phyloP scores from a whole-genome alignment of 2,329 filamentous ascomycete genomes.

The Tolypocladium paradoxum region DNA sequence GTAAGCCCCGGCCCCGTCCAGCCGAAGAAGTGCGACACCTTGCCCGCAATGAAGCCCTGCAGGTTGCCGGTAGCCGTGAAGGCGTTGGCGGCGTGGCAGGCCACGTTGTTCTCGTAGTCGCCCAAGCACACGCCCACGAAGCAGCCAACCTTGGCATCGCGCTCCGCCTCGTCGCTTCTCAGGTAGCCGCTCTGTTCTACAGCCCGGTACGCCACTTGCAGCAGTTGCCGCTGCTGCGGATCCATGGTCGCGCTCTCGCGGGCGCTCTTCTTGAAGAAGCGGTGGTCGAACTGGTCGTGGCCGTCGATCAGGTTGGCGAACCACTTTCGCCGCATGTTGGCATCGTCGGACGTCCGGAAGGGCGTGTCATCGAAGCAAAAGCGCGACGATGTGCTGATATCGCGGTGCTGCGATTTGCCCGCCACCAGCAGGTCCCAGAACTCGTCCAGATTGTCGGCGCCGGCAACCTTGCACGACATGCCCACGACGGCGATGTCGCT shows the following conservation, averaged over 20 bases:
- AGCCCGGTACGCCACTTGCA: slow-evolving; percentile 30
- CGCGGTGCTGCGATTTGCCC: slow-evolving; percentile 6
- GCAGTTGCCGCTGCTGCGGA: slow-evolving; percentile 25
- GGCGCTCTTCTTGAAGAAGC: slow-evolving; percentile 27
- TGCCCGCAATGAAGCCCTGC: slow-evolving; percentile 20
- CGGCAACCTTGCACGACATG: slow-evolving; percentile 26
- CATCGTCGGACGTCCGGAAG: neutral
- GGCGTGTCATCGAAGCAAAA: neutral
- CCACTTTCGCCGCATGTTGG: slow-evolving; percentile 2
- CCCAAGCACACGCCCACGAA: slow-evolving; percentile 23
- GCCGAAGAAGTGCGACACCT: slow-evolving; percentile 25
- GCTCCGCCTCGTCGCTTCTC: neutral
- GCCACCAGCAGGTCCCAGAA: slow-evolving; percentile 17
- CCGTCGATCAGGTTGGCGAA: slow-evolving; percentile 13
- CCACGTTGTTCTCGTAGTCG: slow-evolving; percentile 32
- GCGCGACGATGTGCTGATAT: neutral
- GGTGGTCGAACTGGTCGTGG: slow-evolving; percentile 23
- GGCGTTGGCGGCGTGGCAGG: slow-evolving; percentile 21
- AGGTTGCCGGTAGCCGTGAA: slow-evolving; percentile 26
- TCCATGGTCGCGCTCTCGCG: slow-evolving; percentile 26
- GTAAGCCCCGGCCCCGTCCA: slow-evolving; percentile 24
- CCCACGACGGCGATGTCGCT: slow-evolving; percentile 25
- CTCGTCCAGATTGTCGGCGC: slow-evolving; percentile 19
- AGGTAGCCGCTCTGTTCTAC: slow-evolving; percentile 18
- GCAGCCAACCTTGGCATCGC: slow-evolving; percentile 14